Evolutionary conservation across 2,329 filamentous ascomycete species (phyloP).

Genomic region (Penicillium sp.): DNA sequence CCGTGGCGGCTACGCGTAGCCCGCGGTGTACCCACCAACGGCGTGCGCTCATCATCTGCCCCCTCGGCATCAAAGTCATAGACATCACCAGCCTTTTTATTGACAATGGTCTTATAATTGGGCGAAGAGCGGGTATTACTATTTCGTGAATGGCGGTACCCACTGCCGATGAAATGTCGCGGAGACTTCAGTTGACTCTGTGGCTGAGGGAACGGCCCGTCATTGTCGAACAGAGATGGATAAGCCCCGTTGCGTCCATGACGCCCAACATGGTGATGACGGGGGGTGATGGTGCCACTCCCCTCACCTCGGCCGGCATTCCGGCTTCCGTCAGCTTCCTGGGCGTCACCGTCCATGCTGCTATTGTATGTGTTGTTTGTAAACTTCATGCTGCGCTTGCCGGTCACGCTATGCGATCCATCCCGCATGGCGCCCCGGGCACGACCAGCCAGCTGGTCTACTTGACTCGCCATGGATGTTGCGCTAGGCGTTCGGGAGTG

Average conservation of each 20-base stretch:
- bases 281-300: slow-evolving; percentile 59
- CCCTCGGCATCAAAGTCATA: slow-evolving; percentile 80
- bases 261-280: slow-evolving; percentile 79
- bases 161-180: slow-evolving; percentile 53
- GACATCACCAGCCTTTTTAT: slow-evolving; percentile 64
- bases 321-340: slow-evolving; percentile 65
- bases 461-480: slow-evolving; percentile 68
- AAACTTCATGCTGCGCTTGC: slow-evolving; percentile 97
- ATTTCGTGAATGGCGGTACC: slow-evolving; percentile 68
- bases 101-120: slow-evolving; percentile 50
- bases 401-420: slow-evolving; percentile 62
- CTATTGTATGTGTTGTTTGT: slow-evolving; percentile 75
- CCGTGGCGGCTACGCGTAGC: slow-evolving; percentile 61
- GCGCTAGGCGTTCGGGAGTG: slow-evolving; percentile 95
- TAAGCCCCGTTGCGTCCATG: slow-evolving; percentile 73
- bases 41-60: slow-evolving; percentile 86
- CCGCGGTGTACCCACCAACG: slow-evolving; percentile 68
- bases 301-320: slow-evolving; percentile 65
- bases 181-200: slow-evolving; percentile 68
- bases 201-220: slow-evolving; percentile 69
- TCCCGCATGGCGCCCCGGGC: slow-evolving; percentile 72
- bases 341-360: slow-evolving; percentile 66
- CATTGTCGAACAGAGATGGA: slow-evolving; percentile 73
- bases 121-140: slow-evolving; percentile 67
- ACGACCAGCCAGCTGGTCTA: slow-evolving; percentile 51